Base-by-base conservation (phyloP, 208 protist genomes). In the Leishmania tarentolae region DNA sequence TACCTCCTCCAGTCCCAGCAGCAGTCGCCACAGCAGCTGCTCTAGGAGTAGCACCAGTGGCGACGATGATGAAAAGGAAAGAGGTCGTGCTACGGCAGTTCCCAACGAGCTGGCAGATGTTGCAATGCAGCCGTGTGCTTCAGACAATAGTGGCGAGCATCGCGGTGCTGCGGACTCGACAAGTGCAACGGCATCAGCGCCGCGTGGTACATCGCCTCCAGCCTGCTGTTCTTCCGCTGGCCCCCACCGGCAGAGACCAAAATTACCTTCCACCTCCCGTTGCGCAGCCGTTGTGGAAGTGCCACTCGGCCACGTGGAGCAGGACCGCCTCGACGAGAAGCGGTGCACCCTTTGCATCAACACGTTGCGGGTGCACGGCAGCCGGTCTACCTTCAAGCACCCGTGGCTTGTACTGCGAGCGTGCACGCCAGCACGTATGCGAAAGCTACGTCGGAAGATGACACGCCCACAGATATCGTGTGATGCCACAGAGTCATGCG, bases 291-390 rank as follows among this genome's bases (percentile, higher is more conserved):
- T 83, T 35, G 82, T 85, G n/a, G 72, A 85, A 72, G 78, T 94
- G 65, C 85, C 87, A 3, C 81, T 96, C n/a, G 92, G 92, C 13
- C 74, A 83, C 74, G 83, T 96, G 21, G 86, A 82, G 72, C 65
- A 74, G 61, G 89, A 96, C 75, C 73, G 82, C 69, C 70, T 88
- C 37, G 90, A 86, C 76, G 82, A 80, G 71, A 87, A 84, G 61
- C 83, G 87, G 40, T 89, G 90, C 76, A 88, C 88, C n/a, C 81
- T 96, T 6, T 88, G 87, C 57, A 93, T 96, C 74, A 91, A 88
- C 63, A 91, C 88, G 15, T 79, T 93, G 42, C 81, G 78, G 19
- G 86, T 96, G 2, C 76, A 86, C n/a, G 92, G 92, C 47, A 86
- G 81, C 37, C 78, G 78, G n/a, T 86, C 81, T 11, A 81, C n/a